Base-by-base conservation (phyloP, 768 basidiomycete species). In the Boletellus ananas region DNA sequence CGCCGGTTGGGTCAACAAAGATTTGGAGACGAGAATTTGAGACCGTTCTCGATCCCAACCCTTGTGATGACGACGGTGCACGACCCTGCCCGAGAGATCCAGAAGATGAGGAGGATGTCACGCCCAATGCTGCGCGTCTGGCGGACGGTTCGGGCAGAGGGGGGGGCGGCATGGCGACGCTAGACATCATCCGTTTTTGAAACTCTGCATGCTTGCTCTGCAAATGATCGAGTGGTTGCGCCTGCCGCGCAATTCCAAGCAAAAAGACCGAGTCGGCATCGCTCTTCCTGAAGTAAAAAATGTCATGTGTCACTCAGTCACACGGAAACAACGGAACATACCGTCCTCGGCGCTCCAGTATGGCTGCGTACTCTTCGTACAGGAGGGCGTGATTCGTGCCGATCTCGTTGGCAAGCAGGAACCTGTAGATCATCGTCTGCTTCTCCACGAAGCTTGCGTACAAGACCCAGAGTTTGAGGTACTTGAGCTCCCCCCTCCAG, bases 371-470 rank as follows among this genome's bases (percentile, higher is more conserved):
- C 67, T 97, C 94, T 69, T 98, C 95, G 60, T 98, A 98, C 21
- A 98, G 72, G 37, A 91, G 66, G 5, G 87, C 85, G 60, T 85
- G 82, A 8, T 71, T 73, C 39, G 90, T 86, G 5, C 93, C 96
- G 57, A 98, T 88, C 58, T 96, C 92, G 59, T 93, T 94, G 6
- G 85, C 85, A 56, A 96, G 76, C 64, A 97, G 70, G 70, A 94
- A 98, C 56, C 83, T 79, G 75, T 88, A 97, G 57, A 98, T 87
- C 66, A 94, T 79, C 14, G 82, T 81, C 36, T 93, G 87, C 62
- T 83, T 83, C 71, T 97, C 94, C 44, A 98, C 91, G 64, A 90
- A 87, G 65, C 84, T 85, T 14, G 94, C 89, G 66, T 97, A 99
- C 41, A 93, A 80, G 44, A 93, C 75, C 96, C 96, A 99, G 14